Base-by-base conservation (phyloP, 257 asterid species). In the Anisodus tanguticus region DNA sequence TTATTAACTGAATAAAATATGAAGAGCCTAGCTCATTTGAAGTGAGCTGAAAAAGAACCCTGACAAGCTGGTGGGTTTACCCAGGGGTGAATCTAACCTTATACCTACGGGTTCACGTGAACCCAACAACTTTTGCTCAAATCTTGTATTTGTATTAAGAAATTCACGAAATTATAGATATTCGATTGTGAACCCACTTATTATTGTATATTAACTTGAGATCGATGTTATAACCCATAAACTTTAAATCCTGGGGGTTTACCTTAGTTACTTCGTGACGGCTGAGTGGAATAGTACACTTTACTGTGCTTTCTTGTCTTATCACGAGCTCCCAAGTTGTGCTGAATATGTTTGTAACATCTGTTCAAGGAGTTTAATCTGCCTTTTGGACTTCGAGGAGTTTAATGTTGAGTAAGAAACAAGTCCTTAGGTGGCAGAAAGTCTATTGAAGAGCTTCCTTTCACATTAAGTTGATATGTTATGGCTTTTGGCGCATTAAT, bases 401-500 rank as follows among this genome's bases (percentile, higher is more conserved):
- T 67, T 67, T 6, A 67, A 13, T 67, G 49, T 37, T 4, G 74
- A 67, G 74, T 67, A 67, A 67, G 76, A 67, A 67, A 67, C 51
- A 35, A 35, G 17, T 67, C 76, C 49, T 66, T 67, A 37, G 71
- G 12, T 35, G 51, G 76, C 43, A 4, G 76, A n/a, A 13, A 66
- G 47, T 66, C 19, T 35, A 67, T 13, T 67, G 6, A 67, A 67
- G 51, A 37, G 12, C 41, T 67, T 67, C 43, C 22, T 37, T 37
- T 67, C 43, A 49, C 54, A 49, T 49, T 49, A 49, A 49, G 76
- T 67, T 37, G 4, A 67, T 3, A 35, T 35, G 12, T 67, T 67
- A 37, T 67, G 76, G 76, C 6, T 67, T 35, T 67, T 67, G 76
- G 76, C 6, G 9, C 76, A 13, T 67, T 67, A 13, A 1, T 10